Percentiles rank a stretch among this genome's conserved stretches.
Conservation (phyloP, 2,329 filamentous ascomycete genomes). For the Diaporthe velutina region DNA sequence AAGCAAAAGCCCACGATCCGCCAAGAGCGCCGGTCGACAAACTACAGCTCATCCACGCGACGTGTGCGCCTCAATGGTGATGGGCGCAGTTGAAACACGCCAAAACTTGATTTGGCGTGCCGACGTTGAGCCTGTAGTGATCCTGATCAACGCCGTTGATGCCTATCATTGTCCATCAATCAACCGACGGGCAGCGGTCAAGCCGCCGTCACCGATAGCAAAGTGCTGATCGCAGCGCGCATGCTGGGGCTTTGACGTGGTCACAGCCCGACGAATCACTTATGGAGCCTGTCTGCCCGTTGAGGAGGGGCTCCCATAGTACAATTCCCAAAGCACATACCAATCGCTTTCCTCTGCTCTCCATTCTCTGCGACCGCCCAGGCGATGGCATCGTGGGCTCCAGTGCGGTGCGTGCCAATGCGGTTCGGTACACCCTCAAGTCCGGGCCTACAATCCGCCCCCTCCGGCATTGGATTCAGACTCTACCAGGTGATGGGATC, state of each 20-base stretch:
- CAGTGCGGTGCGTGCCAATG: slow-evolving; percentile 9
- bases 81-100: slow-evolving; percentile 32
- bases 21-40: slow-evolving; percentile 18
- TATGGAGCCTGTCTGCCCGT: slow-evolving; percentile 10
- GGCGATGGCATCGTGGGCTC: slow-evolving; percentile 19
- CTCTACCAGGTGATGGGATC: slow-evolving; percentile 10
- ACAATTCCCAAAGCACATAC: not conserved
- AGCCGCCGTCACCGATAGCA: slow-evolving; percentile 23
- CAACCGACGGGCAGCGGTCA: slow-evolving; percentile 29
- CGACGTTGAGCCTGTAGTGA: slow-evolving; percentile 19
- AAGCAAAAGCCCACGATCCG: not conserved
- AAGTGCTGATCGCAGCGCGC: slow-evolving; percentile 23
- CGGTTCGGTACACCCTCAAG: not conserved
- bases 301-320: slow-evolving; percentile 7
- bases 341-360: not conserved
- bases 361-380: not conserved
- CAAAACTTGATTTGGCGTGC: slow-evolving; percentile 34
- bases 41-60: slow-evolving; percentile 27
- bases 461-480: slow-evolving; percentile 4
- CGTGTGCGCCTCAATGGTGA: slow-evolving; percentile 29
- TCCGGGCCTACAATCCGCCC: slow-evolving; percentile 2
- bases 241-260: slow-evolving; percentile 31
- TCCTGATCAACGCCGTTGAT: slow-evolving; percentile 33
- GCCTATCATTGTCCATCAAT: slow-evolving; percentile 31
- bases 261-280: slow-evolving; percentile 30